Conservation (phyloP, 2,329 filamentous ascomycete species). For the Tolypocladium tropicale region DNA sequence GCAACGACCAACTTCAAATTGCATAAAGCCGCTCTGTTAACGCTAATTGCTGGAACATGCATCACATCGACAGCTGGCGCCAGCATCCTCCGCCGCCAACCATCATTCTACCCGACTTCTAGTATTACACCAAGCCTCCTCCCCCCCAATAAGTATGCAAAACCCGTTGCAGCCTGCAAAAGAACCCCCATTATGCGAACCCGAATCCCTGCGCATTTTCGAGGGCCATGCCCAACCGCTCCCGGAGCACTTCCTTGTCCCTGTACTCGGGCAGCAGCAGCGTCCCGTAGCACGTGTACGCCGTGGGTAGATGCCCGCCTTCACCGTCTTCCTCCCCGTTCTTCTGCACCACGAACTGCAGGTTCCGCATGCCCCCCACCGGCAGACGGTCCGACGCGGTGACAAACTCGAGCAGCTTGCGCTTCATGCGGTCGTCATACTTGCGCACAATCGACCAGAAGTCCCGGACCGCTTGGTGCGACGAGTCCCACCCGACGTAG, state of each 20-base stretch:
- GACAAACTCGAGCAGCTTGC: conserved; percentile 80
- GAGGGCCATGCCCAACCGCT: conserved; percentile 74
- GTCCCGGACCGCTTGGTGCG: conserved; percentile 58
- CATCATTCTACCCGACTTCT: background rate
- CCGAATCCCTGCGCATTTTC: conserved; percentile 87
- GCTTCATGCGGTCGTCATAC: conserved; percentile 60
- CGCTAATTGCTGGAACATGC: background rate
- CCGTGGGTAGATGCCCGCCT: conserved; percentile 61
- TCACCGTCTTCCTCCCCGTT: conserved; percentile 54
- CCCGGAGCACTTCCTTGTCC: conserved; percentile 55
- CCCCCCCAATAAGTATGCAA: background rate
- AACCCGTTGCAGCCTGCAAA: background rate
- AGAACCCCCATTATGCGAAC: conserved; percentile 43
- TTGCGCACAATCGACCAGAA: conserved; percentile 76
- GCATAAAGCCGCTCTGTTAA: background rate
- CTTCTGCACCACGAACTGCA: conserved; percentile 75
- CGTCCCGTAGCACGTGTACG: conserved; percentile 88
- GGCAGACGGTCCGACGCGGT: conserved; percentile 88
- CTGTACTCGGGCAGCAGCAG: conserved; percentile 77
- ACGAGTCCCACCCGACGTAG: conserved; percentile 72
- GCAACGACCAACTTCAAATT: background rate
- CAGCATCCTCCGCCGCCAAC: background rate
- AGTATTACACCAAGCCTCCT: background rate
- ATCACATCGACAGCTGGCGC: background rate
- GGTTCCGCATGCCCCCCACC: conserved; percentile 70